Evolutionary conservation across 352 stramenopile genomes (phyloP).

Genomic region (Phytophthora foliorum): DNA sequence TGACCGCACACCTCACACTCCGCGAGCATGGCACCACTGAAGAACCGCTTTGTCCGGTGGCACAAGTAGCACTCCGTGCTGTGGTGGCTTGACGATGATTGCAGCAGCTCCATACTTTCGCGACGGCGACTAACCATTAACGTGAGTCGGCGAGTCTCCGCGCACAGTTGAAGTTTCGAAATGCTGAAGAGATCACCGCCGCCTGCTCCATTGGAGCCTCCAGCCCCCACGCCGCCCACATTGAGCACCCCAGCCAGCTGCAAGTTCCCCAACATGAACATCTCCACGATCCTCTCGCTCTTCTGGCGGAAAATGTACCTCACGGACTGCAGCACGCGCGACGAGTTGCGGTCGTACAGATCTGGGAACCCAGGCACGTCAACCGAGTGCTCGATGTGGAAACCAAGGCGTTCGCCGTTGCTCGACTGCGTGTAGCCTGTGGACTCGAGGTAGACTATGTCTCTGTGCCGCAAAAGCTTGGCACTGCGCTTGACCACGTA

Average conservation of each 20-base stretch:
- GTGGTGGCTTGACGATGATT: constrained; percentile 5
- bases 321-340: constrained; percentile 24
- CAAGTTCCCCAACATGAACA: constrained; percentile 44
- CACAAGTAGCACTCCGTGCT: constrained; percentile 36
- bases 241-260: constrained; percentile 19
- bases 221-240: constrained; percentile 7
- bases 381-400: constrained; percentile 52
- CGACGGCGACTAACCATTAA: constrained; percentile 43
- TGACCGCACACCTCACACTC: constrained; percentile 59
- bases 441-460: constrained; percentile 50
- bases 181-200: constrained; percentile 34
- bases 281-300: constrained; percentile 28
- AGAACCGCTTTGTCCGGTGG: constrained; percentile 51
- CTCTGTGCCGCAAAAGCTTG: constrained; percentile 30
- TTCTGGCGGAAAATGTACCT: constrained; percentile 54
- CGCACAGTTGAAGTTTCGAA: constrained; percentile 36
- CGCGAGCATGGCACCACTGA: constrained; percentile 30
- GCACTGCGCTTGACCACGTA: constrained; percentile 48
- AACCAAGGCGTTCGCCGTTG: constrained; percentile 45
- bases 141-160: constrained; percentile 48
- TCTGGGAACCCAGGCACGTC: constrained; percentile 44
- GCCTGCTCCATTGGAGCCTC: constrained; percentile 10
- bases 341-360: constrained; percentile 31
- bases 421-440: constrained; percentile 44
- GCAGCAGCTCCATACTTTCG: constrained; percentile 40